Conservation (phyloP, 768 basidiomycete genomes). For the Termitomyces bulborhizus region DNA sequence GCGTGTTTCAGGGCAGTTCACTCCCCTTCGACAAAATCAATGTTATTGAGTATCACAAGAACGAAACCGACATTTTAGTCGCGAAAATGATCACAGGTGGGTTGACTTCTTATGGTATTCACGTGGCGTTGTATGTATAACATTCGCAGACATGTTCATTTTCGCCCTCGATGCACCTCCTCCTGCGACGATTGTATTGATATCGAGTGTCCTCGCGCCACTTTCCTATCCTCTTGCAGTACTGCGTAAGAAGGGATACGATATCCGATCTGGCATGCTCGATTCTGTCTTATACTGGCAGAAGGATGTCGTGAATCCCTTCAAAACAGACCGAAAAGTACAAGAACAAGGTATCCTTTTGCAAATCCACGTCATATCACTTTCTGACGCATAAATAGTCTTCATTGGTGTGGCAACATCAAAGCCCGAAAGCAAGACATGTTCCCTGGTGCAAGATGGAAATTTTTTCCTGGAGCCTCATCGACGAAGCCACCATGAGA, state of each 20-base stretch:
- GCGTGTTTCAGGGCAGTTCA: not conserved
- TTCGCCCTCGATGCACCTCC: conserved; percentile 4
- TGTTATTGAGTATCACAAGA: not conserved
- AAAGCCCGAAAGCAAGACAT: not conserved
- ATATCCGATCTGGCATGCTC: not conserved
- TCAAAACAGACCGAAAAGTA: not conserved
- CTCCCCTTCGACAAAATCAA: not conserved
- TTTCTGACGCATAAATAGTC: not conserved
- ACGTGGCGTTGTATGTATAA: not conserved
- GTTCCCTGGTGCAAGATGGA: not conserved
- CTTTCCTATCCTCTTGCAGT: conserved; percentile 1
- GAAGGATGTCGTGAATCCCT: not conserved
- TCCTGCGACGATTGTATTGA: conserved; percentile 11
- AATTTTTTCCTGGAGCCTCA: not conserved
- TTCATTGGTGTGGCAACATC: no score
- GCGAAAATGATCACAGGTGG: conserved; percentile 3
- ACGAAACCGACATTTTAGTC: not conserved
- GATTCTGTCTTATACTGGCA: conserved; percentile 5
- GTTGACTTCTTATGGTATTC: not conserved
- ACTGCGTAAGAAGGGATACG: conserved; percentile 5
- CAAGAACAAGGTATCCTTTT: not conserved
- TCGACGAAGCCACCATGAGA: not conserved
- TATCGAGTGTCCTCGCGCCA: conserved; percentile 3
- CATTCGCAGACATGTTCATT: conserved; percentile 8
- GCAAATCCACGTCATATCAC: not conserved